phyloP scores from a whole-genome alignment of 768 basidiomycete genomes.

The Phylloporus sp. region DNA sequence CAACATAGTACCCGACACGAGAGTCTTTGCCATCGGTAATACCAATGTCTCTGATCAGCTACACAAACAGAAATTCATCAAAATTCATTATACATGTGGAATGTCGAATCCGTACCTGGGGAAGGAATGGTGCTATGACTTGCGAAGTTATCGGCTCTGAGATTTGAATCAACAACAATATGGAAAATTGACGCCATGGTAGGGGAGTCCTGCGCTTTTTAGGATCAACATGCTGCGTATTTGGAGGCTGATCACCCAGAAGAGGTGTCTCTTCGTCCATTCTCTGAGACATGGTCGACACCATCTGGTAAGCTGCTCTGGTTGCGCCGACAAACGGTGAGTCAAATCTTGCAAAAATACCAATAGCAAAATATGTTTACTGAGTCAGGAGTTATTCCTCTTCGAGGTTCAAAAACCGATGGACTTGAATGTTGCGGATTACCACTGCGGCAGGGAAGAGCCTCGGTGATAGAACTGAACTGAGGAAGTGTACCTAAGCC shows the following conservation, averaged over 20 bases:
- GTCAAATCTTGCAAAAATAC: not conserved
- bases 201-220: conserved; percentile 46
- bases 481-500: too few relatives aligned
- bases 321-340: not conserved
- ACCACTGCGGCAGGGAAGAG: not conserved
- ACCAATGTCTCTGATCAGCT: conserved; percentile 30
- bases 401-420: too few relatives aligned
- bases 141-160: conserved; percentile 71
- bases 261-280: conserved; percentile 62
- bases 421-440: not conserved
- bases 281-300: conserved; percentile 6
- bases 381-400: not conserved
- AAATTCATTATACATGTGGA: not conserved
- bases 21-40: conserved; percentile 44
- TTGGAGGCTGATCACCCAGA: conserved; percentile 27
- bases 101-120: conserved; percentile 40
- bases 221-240: conserved; percentile 13
- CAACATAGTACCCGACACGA: conserved; percentile 45
- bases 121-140: conserved; percentile 73
- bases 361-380: not conserved
- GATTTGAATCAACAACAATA: conserved; percentile 66
- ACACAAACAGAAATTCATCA: not conserved
- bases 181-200: conserved; percentile 64
- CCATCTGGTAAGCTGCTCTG: not conserved
- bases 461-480: not conserved